These are phyloP conservation scores for Oryza glumipatula DNA, from an alignment of 176 grass and related monocot genomes.

Conservation along the genomic window DNA sequence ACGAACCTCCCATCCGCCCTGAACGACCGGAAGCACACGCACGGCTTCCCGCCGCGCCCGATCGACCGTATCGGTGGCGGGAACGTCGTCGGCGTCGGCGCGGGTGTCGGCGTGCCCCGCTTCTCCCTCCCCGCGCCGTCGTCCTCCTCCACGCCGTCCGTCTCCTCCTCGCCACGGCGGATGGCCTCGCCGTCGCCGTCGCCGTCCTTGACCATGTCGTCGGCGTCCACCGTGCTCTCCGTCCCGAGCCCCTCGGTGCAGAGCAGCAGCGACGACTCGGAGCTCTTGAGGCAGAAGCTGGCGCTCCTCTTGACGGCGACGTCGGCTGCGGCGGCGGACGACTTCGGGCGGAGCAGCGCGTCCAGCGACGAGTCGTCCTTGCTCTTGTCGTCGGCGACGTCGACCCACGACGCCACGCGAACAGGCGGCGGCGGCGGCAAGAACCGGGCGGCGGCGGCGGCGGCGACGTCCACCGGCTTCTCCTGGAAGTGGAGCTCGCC, in stretches of 20 bases:
- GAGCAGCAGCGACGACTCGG: constrained; percentile 51
- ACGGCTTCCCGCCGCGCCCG: constrained; percentile 59
- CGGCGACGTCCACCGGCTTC: constrained; percentile 31
- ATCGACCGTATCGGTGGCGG: constrained; percentile 80
- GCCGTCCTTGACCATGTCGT: constrained; percentile 59
- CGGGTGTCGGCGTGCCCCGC: background rate
- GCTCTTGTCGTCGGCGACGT: constrained; percentile 45
- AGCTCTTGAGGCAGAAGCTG: constrained; percentile 62
- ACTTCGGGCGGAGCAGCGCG: constrained; percentile 48
- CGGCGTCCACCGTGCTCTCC: constrained; percentile 79
- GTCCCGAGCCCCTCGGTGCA: constrained; percentile 90
- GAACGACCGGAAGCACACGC: constrained; percentile 64
- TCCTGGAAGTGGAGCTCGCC: constrained; percentile 93
- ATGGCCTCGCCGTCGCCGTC: constrained; percentile 21
- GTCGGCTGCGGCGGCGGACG: background rate
- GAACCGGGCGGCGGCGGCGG: background rate
- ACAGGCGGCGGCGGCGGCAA: background rate
- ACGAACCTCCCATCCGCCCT: constrained; percentile 68
- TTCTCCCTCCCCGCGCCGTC: background rate
- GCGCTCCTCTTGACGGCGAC: constrained; percentile 42
- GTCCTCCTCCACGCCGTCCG: background rate
- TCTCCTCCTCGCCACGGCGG: background rate
- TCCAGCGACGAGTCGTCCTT: constrained; percentile 58
- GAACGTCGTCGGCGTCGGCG: constrained; percentile 35
- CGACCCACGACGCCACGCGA: constrained; percentile 29